These are phyloP conservation scores for Spiromastix sp. DNA, from an alignment of 2,329 filamentous ascomycete genomes.

Conservation along the genomic window DNA sequence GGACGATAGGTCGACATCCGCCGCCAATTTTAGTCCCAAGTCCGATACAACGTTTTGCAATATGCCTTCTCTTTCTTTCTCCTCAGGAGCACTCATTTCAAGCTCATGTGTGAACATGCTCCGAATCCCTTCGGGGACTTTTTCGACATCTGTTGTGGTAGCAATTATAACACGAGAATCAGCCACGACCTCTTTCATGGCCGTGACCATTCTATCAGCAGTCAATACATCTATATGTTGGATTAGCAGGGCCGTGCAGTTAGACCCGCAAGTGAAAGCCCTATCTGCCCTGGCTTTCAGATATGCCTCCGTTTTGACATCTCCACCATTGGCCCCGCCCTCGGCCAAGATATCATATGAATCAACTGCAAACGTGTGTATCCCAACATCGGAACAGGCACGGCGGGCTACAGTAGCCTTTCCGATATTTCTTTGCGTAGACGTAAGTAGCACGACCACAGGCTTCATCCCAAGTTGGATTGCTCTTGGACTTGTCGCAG, in stretches of 20 bases:
- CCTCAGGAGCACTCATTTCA: constrained; percentile 86
- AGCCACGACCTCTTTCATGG: constrained; percentile 73
- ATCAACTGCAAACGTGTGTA: constrained; percentile 83
- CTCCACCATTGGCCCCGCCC: constrained; percentile 71
- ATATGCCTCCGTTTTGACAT: constrained; percentile 89
- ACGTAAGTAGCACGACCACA: constrained; percentile 76
- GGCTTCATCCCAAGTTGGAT: constrained; percentile 81
- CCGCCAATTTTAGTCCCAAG: constrained; percentile 63
- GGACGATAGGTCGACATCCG: constrained; percentile 70
- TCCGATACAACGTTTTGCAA: constrained; percentile 68
- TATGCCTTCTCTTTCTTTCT: constrained; percentile 82
- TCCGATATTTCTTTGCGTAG: constrained; percentile 86
- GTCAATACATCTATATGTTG: constrained; percentile 84
- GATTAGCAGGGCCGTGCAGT: constrained; percentile 75
- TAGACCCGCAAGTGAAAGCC: constrained; percentile 75
- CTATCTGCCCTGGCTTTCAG: constrained; percentile 79
- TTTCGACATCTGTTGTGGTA: constrained; percentile 90
- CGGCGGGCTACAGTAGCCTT: constrained; percentile 69
- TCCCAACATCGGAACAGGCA: constrained; percentile 77
- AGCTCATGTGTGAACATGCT: constrained; percentile 92
- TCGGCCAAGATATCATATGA: constrained; percentile 93
- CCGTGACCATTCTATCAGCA: constrained; percentile 78
- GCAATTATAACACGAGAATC: constrained; percentile 76
- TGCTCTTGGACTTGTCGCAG: constrained; percentile 77
- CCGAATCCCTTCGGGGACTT: constrained; percentile 80